These are phyloP conservation scores for Lepiota venenata DNA, from an alignment of 768 basidiomycete genomes.

Conservation along the genomic window DNA sequence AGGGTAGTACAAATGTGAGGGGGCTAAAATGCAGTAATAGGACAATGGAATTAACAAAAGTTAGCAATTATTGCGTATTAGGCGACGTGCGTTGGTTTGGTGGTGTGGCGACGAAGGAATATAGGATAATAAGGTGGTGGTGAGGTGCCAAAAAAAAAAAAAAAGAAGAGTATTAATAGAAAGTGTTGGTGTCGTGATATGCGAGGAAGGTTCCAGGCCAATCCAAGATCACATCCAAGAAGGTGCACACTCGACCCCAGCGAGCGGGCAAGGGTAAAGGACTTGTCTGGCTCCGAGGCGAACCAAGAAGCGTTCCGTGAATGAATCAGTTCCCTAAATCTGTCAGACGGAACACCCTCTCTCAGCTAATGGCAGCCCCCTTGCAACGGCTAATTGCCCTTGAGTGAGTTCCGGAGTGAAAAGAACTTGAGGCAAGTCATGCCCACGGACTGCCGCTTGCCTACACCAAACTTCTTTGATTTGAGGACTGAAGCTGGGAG, in stretches of 20 bases:
- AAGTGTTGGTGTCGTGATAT: background rate
- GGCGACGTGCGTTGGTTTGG: background rate
- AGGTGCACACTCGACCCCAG: background rate
- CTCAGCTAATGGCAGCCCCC: background rate
- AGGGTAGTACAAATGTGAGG: background rate
- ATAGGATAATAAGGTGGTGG: background rate
- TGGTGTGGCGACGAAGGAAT: background rate
- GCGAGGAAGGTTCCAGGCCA: too few relatives aligned
- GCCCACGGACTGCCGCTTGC: slow-evolving; percentile 29
- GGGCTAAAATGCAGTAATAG: background rate
- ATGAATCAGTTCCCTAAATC: background rate
- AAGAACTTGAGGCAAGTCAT: slow-evolving; percentile 53
- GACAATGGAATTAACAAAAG: background rate
- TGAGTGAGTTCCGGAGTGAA: slow-evolving; percentile 33
- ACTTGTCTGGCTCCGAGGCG: background rate
- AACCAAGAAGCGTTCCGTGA: background rate
- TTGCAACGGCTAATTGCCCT: slow-evolving; percentile 12
- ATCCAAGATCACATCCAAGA: background rate
- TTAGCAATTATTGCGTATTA: background rate
- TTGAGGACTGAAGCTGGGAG: slow-evolving; percentile 16
- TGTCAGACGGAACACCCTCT: background rate
- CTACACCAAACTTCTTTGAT: slow-evolving; percentile 11
- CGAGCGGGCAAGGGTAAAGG: background rate
- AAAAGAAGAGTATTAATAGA: background rate
- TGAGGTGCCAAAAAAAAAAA: background rate